A percentile compares a stretch with the other conserved stretches of the same genome.
phyloP scores from a whole-genome alignment of 169 alveolate genomes.

The Plasmodium blacklocki region DNA sequence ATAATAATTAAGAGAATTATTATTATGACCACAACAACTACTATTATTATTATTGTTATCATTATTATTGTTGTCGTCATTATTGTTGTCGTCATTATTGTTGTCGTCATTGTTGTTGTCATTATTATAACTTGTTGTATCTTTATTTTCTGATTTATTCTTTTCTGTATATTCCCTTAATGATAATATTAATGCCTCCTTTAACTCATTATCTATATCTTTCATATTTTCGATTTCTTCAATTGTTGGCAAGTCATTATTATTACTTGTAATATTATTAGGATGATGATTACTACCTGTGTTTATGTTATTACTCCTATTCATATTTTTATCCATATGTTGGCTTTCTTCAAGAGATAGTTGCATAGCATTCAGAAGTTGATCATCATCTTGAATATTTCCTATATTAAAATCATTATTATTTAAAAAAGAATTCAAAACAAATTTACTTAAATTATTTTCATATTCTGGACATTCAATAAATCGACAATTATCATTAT shows the following conservation, averaged over 20 bases:
- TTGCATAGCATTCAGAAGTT: conserved; percentile 43
- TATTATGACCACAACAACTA: no score
- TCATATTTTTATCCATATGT: neutral
- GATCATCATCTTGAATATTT: conserved; percentile 54
- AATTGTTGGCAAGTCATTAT: conserved; percentile 47
- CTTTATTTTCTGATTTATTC: conserved; percentile 16
- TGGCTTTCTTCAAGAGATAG: conserved; percentile 33
- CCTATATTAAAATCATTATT: conserved; percentile 29
- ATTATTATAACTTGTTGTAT: neutral
- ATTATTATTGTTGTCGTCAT: neutral
- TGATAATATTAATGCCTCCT: conserved; percentile 52
- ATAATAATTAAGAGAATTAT: neutral
- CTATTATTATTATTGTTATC: neutral
- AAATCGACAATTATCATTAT: conserved; percentile 87
- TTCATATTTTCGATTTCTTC: conserved; percentile 68
- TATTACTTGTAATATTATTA: neutral
- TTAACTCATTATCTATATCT: conserved; percentile 63
- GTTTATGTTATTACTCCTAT: no score
- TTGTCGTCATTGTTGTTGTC: neutral
- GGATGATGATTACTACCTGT: no score
- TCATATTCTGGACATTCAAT: conserved; percentile 88
- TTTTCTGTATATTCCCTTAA: conserved; percentile 51
- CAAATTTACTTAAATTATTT: conserved; percentile 59
- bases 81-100: neutral
- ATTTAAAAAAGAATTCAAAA: conserved; percentile 25